phyloP scores from a whole-genome alignment of 169 alveolate genomes.

The Hepatocystis sp. region DNA sequence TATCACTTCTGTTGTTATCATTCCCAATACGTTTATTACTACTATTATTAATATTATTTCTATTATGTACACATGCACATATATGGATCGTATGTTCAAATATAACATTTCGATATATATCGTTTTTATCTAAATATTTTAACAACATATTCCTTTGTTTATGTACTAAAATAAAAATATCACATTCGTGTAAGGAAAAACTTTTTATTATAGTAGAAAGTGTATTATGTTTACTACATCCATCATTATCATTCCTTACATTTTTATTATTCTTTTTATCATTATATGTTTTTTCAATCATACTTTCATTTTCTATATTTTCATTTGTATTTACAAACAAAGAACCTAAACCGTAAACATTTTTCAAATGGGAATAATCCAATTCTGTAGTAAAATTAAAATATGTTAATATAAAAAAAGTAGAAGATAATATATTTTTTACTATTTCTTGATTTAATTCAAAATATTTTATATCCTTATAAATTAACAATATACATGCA shows the following conservation, averaged over 20 bases:
- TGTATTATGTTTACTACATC: not conserved
- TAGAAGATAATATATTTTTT: conserved; percentile 60
- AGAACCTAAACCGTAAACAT: conserved; percentile 74
- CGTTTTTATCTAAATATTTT: conserved; percentile 60
- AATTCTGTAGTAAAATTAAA: conserved; percentile 66
- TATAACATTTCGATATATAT: conserved; percentile 55
- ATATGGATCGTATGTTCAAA: conserved; percentile 74
- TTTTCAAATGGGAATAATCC: conserved; percentile 61
- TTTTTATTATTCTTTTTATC: conserved; percentile 1
- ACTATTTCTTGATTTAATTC: conserved; percentile 49
- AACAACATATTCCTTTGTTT: conserved; percentile 65
- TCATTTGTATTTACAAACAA: conserved; percentile 68
- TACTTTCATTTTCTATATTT: not conserved
- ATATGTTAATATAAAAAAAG: conserved; percentile 58
- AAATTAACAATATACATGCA: conserved; percentile 67
- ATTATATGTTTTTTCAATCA: not conserved
- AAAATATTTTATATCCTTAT: conserved; percentile 40
- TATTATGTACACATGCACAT: conserved; percentile 75
- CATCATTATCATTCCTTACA: not conserved
- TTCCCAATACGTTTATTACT: no score
- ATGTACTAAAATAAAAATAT: conserved; percentile 67
- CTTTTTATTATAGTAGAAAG: conserved; percentile 49
- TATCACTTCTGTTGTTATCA: no score
- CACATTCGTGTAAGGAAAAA: conserved; percentile 72
- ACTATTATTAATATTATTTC: conserved; percentile 2